phyloP scores from a whole-genome alignment of 805 yeast genomes.

The Saccharomycopsis javanensis region DNA sequence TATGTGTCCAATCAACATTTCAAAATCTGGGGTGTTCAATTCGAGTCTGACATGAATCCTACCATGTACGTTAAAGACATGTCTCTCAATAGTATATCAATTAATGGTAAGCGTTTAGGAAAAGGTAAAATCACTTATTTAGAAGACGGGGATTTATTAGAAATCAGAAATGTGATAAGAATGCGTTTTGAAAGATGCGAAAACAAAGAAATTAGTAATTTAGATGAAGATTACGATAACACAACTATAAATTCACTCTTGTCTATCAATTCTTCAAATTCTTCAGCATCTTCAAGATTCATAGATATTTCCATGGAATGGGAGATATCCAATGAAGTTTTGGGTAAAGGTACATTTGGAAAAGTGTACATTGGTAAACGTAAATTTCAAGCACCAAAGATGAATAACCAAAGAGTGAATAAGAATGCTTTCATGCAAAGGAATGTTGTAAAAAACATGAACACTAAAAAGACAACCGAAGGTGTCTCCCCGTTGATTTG shows the following conservation, averaged over 20 bases:
- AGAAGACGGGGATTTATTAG: constrained; percentile 32
- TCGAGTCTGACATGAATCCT: constrained; percentile 39
- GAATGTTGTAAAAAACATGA: background rate
- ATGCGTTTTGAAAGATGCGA: constrained; percentile 19
- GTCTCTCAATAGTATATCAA: constrained; percentile 42
- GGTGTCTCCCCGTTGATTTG: constrained; percentile 28
- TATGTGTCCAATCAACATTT: constrained; percentile 41
- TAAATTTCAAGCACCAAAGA: constrained; percentile 16
- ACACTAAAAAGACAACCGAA: background rate
- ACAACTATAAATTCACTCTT: background rate
- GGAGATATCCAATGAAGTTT: constrained; percentile 32
- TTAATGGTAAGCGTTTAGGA: constrained; percentile 30
- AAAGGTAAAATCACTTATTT: constrained; percentile 29
- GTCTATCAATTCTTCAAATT: background rate
- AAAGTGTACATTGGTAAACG: constrained; percentile 28
- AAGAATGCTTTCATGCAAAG: background rate
- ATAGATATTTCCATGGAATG: constrained; percentile 26
- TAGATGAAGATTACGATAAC: background rate
- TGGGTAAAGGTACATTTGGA: constrained; percentile 55
- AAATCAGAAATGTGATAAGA: constrained; percentile 27
- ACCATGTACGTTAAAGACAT: constrained; percentile 40
- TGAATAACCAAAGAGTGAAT: constrained; percentile 2
- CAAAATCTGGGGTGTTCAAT: constrained; percentile 37
- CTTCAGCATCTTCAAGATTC: background rate
- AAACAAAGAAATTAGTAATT: constrained; percentile 6